Base-by-base conservation (phyloP, 805 yeast species). In the Wickerhamiella parazyma region DNA sequence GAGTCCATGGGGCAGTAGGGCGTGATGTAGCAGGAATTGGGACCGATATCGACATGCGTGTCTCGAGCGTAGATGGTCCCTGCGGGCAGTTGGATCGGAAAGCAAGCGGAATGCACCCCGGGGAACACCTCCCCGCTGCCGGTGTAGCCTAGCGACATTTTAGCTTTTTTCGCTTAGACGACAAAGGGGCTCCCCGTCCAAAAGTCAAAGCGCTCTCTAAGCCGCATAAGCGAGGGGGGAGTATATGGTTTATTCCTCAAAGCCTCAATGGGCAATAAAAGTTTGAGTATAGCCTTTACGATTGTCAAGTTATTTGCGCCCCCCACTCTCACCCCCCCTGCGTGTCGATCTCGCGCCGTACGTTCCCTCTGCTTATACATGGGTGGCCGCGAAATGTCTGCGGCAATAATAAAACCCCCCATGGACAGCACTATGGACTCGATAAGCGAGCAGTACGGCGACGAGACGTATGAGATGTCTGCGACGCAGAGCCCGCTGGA, bases 351-450 rank as follows among this genome's bases (percentile, higher is more conserved):
- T 21, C 8, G 24, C 24, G 24, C 24, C 8, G 24, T 24, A 7
- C 4, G 11, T 12, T n/a, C 31, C 12, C 31, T n/a, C 14, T 39
- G 42, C 42, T 39, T 39, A n/a, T n/a, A 39, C 42, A 39, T 39
- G 42, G 43, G 51, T 31, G 45, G 44, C 38, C 49, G 44, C 31
- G 52, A 45, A 18, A 54, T 54, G 58, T 56, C 58, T 6, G 53
- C 55, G 29, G 58, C 58, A 17, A 51, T n/a, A n/a, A 11, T 28
- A 11, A 16, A 28, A 14, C 5, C 16, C 2, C 8, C 31, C 16
- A 8, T 28, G 16, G 43, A 40, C 33, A 19, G 14, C 20, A 40
- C 33, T 16, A 16, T 40, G 8, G 43, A 40, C 17, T 28, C 21
- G 16, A 33, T 33, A 25, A 8, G 31, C 6, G 31, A 28, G 6